Evolutionary conservation across 2,329 filamentous ascomycete genomes (phyloP).

Genomic region (Verticillium longisporum): DNA sequence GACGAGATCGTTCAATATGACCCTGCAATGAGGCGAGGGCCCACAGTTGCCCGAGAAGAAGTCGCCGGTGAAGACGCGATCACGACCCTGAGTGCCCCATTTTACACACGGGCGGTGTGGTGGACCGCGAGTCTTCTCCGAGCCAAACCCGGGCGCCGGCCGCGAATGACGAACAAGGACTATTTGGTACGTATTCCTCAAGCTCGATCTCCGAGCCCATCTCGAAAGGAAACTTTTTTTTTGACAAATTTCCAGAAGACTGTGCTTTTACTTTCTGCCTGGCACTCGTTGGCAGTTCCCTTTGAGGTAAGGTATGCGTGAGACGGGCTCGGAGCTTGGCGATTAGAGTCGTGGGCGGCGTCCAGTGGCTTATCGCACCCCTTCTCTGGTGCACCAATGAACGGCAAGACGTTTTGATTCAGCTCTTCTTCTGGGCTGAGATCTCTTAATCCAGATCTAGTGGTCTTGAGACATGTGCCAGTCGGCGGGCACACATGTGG

Average conservation of each 20-base stretch:
- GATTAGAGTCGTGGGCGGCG: background rate
- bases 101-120: background rate
- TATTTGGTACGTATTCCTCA: background rate
- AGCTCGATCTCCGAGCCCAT: background rate
- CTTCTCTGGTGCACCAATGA: background rate
- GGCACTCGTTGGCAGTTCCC: too few species aligned
- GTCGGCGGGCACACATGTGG: background rate
- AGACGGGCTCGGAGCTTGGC: background rate
- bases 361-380: background rate
- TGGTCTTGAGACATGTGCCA: background rate
- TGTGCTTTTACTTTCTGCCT: too few species aligned
- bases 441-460: background rate
- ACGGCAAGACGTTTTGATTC: background rate
- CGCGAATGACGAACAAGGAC: background rate
- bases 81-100: background rate
- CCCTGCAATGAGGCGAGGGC: background rate
- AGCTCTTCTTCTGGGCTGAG: background rate
- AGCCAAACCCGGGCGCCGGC: background rate
- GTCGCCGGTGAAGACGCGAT: background rate
- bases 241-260: too few species aligned
- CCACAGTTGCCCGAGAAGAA: background rate
- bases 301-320: too few species aligned
- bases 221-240: background rate
- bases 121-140: constrained; percentile 1
- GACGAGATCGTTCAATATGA: background rate